Evolutionary conservation across 306 rosid species (phyloP).

Genomic region (Delonix regia): DNA sequence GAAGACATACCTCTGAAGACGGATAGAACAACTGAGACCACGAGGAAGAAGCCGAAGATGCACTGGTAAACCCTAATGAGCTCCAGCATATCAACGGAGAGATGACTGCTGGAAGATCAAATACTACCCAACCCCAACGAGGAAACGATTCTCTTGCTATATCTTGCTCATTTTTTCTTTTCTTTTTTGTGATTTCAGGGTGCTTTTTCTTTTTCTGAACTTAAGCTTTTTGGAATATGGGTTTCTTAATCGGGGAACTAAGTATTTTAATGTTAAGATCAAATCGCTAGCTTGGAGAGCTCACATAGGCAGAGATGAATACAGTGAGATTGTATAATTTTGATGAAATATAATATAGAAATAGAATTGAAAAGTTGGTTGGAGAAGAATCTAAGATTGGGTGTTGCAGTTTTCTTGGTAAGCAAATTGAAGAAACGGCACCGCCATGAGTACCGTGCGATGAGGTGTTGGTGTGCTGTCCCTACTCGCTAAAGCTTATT

Average conservation of each 20-base stretch:
- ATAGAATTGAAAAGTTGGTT: neutral
- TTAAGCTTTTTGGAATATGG: constrained; percentile 34
- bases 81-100: constrained; percentile 44
- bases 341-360: neutral
- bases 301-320: neutral
- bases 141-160: neutral
- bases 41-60: constrained; percentile 35
- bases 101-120: constrained; percentile 8
- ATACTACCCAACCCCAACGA: constrained; percentile 22
- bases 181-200: neutral
- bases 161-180: neutral
- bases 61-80: constrained; percentile 50
- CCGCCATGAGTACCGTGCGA: constrained; percentile 9
- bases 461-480: constrained; percentile 2
- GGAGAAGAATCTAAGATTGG: constrained; percentile 16
- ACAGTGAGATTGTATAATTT: neutral
- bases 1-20: constrained; percentile 33
- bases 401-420: neutral
- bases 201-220: constrained; percentile 31
- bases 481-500: neutral
- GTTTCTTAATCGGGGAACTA: constrained; percentile 26
- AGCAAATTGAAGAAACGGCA: constrained; percentile 18
- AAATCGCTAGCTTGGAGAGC: neutral
- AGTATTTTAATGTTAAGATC: constrained; percentile 1
- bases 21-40: constrained; percentile 32